phyloP scores from a whole-genome alignment of 1,139 yeast genomes.

The Scheffersomyces titani region DNA sequence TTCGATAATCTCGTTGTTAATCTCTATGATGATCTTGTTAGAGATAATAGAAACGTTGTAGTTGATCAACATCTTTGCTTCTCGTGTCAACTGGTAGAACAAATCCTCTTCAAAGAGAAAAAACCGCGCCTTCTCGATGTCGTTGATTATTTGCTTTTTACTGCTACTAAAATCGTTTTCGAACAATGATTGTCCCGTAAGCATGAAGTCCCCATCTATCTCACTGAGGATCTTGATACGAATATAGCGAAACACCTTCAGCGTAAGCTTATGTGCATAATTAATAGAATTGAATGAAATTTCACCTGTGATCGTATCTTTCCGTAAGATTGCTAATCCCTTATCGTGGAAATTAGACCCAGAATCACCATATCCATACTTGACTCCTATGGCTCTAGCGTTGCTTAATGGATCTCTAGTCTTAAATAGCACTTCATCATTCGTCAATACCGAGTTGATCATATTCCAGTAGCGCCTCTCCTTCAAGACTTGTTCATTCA shows the following conservation, averaged over 20 bases:
- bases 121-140: conserved; percentile 62
- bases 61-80: conserved; percentile 71
- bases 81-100: conserved; percentile 69
- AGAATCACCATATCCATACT: conserved; percentile 88
- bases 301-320: conserved; percentile 34
- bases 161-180: conserved; percentile 18
- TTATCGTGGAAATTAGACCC: conserved; percentile 72
- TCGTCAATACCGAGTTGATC: conserved; percentile 49
- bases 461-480: conserved; percentile 79
- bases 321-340: conserved; percentile 70
- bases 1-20: conserved; percentile 68
- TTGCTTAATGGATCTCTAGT: conserved; percentile 55
- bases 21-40: conserved; percentile 62
- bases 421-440: conserved; percentile 73
- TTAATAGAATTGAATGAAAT: conserved; percentile 34
- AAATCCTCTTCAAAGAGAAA: conserved; percentile 86
- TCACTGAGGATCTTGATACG: conserved; percentile 56
- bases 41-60: conserved; percentile 70
- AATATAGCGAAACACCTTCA: conserved; percentile 42
- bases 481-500: conserved; percentile 55
- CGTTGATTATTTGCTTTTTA: conserved; percentile 46
- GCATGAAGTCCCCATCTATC: conserved; percentile 51
- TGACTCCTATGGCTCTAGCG: conserved; percentile 63
- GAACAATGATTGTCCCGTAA: conserved; percentile 49
- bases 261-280: conserved; percentile 20